Percentiles rank a stretch among this genome's conserved stretches.
Evolutionary conservation across 1,139 yeast genomes (phyloP).

Genomic region (Geotrichum carabidarum): DNA sequence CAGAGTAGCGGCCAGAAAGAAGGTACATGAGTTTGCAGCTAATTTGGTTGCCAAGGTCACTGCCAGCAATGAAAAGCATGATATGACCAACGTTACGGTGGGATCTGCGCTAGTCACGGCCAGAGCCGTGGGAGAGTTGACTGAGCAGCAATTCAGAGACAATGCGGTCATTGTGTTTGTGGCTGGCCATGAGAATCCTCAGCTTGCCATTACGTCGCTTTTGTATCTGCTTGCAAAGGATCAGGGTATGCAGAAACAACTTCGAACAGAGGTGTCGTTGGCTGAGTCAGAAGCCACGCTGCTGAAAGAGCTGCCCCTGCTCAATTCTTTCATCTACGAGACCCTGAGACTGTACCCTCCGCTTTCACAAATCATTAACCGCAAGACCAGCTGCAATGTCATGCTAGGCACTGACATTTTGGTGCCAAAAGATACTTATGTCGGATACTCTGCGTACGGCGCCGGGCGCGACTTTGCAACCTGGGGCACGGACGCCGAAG

Average conservation of each 20-base stretch:
- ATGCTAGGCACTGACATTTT: conserved; percentile 41
- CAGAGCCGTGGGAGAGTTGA: conserved; percentile 38
- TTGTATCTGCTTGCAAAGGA: conserved; percentile 47
- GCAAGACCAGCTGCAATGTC: conserved; percentile 42
- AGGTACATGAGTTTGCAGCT: conserved; percentile 44
- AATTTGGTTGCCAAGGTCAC: conserved; percentile 35
- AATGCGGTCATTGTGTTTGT: conserved; percentile 55
- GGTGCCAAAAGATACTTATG: conserved; percentile 52
- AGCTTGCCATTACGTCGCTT: conserved; percentile 47
- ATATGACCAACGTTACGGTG: conserved; percentile 30
- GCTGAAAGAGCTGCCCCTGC: conserved; percentile 29
- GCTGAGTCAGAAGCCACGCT: conserved; percentile 11
- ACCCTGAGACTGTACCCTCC: conserved; percentile 55
- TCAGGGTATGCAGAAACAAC: conserved; percentile 19
- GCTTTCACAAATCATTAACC: conserved; percentile 53
- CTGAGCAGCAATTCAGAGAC: conserved; percentile 49
- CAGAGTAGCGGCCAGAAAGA: conserved; percentile 43
- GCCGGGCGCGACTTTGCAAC: conserved; percentile 48
- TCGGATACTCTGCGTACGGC: conserved; percentile 55
- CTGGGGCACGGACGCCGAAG: conserved; percentile 51
- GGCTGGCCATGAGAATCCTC: conserved; percentile 63
- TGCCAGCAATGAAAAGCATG: conserved; percentile 25
- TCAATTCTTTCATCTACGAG: conserved; percentile 47
- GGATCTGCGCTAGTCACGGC: conserved; percentile 42
- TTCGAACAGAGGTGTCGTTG: conserved; percentile 13